Evolutionary conservation across 1,139 yeast species (phyloP).

Genomic region (Trichomonascaceae sp.): DNA sequence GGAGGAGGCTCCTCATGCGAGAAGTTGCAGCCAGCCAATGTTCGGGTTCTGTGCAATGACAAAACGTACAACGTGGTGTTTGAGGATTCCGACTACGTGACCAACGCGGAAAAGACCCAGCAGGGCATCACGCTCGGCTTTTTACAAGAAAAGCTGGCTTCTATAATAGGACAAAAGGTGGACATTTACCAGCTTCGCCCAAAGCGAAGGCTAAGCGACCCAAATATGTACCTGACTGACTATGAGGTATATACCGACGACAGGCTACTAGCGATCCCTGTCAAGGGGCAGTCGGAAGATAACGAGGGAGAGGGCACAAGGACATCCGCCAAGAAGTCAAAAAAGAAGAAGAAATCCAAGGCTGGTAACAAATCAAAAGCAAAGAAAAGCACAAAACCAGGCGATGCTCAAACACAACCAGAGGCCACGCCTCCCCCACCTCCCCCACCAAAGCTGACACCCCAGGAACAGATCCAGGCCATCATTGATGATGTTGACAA

Average conservation of each 20-base stretch:
- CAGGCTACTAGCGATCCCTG: conserved; percentile 19
- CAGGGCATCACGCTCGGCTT: neutral
- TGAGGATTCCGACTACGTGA: neutral
- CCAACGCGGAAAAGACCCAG: neutral
- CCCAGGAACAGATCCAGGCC: conserved; percentile 20
- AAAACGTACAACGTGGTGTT: neutral
- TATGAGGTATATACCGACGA: conserved; percentile 21
- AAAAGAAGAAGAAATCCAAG: conserved; percentile 7
- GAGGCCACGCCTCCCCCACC: conserved; percentile 10
- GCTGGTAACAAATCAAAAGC: conserved; percentile 4
- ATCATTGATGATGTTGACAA: conserved; percentile 16
- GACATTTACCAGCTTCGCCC: neutral
- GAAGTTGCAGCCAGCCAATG: neutral
- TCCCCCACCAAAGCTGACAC: conserved; percentile 14
- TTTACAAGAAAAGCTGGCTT: neutral
- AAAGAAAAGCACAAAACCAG: conserved; percentile 6
- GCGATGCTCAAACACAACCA: conserved; percentile 6
- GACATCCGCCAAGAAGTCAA: conserved; percentile 2
- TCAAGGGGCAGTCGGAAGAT: conserved; percentile 5
- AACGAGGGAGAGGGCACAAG: conserved; percentile 10
- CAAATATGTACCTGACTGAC: conserved; percentile 18
- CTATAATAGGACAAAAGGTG: neutral
- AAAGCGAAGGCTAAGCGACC: conserved; percentile 21
- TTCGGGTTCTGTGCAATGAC: neutral
- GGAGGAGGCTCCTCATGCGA: too few species aligned